Evolutionary conservation across 1,284 basidiomycete genomes (phyloP), one percentile per base, ranked within the genome.

Genomic region (Apiotrichum mycotoxinovorans): DNA sequence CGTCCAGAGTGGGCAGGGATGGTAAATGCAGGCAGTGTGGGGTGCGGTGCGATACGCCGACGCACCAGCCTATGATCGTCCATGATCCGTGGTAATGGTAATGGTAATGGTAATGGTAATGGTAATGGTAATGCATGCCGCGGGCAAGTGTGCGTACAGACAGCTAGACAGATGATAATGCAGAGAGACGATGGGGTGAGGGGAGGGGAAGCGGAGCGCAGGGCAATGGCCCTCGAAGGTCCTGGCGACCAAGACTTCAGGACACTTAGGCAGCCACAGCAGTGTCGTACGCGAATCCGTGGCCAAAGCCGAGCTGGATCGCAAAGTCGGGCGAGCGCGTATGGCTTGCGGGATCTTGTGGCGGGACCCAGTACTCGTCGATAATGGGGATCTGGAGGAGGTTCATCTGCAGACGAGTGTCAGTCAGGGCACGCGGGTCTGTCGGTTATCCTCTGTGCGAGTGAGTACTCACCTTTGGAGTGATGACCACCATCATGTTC

Each of bases 381-480:
- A 89, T 80, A 70, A 98, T 96, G 1, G 95, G 94, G 65, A 94
- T 88, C 74, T 95, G 91, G 23, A 98, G 80, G 27, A 97, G 79
- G 71, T 98, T 97, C 90, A 83, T 81, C 78, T 81, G 56, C n/a
- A 15, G 15, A 33, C 37, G 18, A 54, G n/a, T n/a, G 33, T 38
- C 23, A 55, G 22, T 22, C n/a, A n/a, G n/a, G n/a, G n/a, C n/a
- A n/a, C n/a, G n/a, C n/a, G n/a, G n/a, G n/a, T n/a, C n/a, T n/a
- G n/a, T n/a, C n/a, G n/a, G n/a, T n/a, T n/a, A n/a, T n/a, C n/a
- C n/a, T n/a, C n/a, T n/a, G n/a, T n/a, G n/a, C n/a, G n/a, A n/a
- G n/a, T n/a, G n/a, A n/a, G n/a, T 18, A 60, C 73, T 55, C 62
- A 92, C 90, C 80, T 89, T 91, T 37, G 88, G 86, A 0, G 91